Evolutionary conservation across 192 early-diverging fungal genomes (phyloP), one percentile per base, ranked within the genome.

Genomic region (Backusella tuberculispora): DNA sequence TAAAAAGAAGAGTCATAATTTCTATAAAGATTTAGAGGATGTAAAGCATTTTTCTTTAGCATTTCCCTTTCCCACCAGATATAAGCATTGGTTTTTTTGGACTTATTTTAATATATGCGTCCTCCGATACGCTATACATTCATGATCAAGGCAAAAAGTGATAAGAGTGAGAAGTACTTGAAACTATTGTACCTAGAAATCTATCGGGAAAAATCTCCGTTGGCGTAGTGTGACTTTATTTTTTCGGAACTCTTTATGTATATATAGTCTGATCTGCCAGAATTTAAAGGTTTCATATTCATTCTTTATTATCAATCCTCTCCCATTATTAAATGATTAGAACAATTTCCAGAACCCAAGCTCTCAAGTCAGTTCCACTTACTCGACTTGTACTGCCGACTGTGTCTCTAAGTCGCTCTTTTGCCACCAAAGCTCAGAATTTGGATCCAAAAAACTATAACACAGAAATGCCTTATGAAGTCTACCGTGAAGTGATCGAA

Each of bases 401-500:
- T 12, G 9, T 60, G 21, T 26, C 53, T 9, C 21, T 60, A 26
- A 13, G 21, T 10, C 53, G 21, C 53, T 26, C 53, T 3, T 60
- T 26, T 60, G 21, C 53, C 24, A 24, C 53, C 21, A 60, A 24
- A 24, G 53, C 53, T 26, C 53, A 60, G 53, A 60, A 60, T 60
- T 24, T 60, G 53, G 21, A 60, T 24, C 24, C 13, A 10, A 60
- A 60, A 60, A 60, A 60, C 10, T 3, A 24, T 60, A 26, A 60
- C 26, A 12, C 53, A 60, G 21, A 60, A 63, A 78, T 79, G 69
- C 78, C 78, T 14, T 26, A 65, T 43, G 78, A 79, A 15, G 42
- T 79, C 15, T 56, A 68, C 14, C 38, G 63, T 17, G 78, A 79
- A 56, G 44, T 86, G 10, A 77, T 77, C 6, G 66, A 74, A 4